phyloP scores from a whole-genome alignment of 2,329 filamentous ascomycete genomes.

The Chaetomium sp. region DNA sequence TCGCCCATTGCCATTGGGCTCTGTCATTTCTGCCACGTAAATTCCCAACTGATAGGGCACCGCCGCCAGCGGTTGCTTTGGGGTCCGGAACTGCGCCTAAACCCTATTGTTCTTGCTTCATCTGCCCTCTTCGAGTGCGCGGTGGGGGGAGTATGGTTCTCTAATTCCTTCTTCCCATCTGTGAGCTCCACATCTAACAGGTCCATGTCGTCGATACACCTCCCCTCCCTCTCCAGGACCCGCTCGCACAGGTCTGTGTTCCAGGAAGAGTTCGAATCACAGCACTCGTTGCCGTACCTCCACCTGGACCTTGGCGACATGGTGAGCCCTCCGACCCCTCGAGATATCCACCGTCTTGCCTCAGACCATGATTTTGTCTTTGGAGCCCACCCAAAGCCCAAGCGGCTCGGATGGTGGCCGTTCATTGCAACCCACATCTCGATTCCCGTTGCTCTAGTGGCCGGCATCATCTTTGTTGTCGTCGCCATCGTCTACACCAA shows the following conservation, averaged over 20 bases:
- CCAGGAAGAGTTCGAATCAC: conserved; percentile 32
- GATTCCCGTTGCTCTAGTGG: conserved; percentile 23
- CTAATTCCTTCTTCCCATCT: neutral
- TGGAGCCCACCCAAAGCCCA: conserved; percentile 24
- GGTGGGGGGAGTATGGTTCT: neutral
- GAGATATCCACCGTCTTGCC: conserved; percentile 31
- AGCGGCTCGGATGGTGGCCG: conserved; percentile 28
- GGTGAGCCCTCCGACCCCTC: conserved; percentile 29
- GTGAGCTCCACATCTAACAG: neutral
- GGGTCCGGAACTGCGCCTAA: neutral
- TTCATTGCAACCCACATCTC: conserved; percentile 32
- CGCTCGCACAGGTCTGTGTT: conserved; percentile 33
- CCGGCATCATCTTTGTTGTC: conserved; percentile 29
- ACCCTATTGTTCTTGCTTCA: neutral
- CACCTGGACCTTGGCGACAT: conserved; percentile 20
- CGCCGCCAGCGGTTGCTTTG: neutral
- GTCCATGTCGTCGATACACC: conserved; percentile 22
- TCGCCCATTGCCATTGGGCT: neutral
- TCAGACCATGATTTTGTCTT: conserved; percentile 34
- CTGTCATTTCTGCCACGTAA: conserved; percentile 19
- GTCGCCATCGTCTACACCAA: conserved; percentile 33
- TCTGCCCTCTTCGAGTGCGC: neutral
- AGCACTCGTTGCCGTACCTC: conserved; percentile 18
- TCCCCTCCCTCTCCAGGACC: conserved; percentile 22
- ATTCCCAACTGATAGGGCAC: neutral